Percentiles rank a stretch among this genome's conserved stretches.
Evolutionary conservation across 768 basidiomycete species (phyloP).

Genomic region (Pulveroboletus sp.): DNA sequence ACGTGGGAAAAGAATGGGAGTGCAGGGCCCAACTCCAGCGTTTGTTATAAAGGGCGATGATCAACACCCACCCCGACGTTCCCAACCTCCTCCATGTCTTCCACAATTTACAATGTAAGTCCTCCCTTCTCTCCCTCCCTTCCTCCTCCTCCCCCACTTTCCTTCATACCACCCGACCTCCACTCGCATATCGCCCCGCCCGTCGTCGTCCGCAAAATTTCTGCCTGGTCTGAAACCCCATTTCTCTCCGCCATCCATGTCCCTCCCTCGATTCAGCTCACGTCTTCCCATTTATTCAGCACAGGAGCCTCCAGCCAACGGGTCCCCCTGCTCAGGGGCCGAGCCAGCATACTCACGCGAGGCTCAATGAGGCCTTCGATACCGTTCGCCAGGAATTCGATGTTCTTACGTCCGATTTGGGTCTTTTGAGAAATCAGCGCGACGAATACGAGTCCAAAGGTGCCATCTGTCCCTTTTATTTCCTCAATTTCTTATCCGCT

Average conservation of each 20-base stretch:
- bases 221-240: neutral
- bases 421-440: conserved; percentile 66
- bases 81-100: conserved; percentile 37
- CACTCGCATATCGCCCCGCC: neutral
- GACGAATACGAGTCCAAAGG: conserved; percentile 92
- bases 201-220: conserved; percentile 26
- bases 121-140: neutral
- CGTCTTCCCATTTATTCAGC: conserved; percentile 29
- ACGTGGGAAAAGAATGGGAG: conserved; percentile 34
- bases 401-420: conserved; percentile 62
- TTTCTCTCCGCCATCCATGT: neutral
- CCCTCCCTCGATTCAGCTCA: conserved; percentile 15
- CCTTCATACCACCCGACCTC: neutral
- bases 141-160: neutral
- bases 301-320: conserved; percentile 54
- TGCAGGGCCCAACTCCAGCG: conserved; percentile 34
- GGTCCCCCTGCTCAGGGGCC: conserved; percentile 43
- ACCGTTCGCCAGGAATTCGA: conserved; percentile 85
- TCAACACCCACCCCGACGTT: conserved; percentile 37
- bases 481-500: conserved; percentile 8
- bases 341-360: conserved; percentile 37
- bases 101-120: conserved; percentile 39
- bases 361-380: conserved; percentile 80
- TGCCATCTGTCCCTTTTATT: conserved; percentile 27
- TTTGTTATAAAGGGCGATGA: conserved; percentile 40